These are phyloP conservation scores for Syzygium aromaticum DNA, from an alignment of 345 rosid genomes.

Conservation along the genomic window DNA sequence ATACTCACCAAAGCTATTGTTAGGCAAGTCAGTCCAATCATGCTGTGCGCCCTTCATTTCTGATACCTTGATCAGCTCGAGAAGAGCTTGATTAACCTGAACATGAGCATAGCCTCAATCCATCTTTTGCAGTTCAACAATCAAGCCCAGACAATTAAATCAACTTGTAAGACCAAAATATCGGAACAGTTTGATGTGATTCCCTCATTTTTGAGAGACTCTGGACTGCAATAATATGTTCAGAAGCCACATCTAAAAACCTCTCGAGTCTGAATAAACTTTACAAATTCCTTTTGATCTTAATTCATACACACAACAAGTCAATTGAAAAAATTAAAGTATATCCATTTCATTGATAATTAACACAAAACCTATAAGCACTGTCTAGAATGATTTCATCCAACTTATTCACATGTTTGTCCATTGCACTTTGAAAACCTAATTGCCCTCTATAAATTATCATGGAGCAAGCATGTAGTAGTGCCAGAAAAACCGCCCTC, in stretches of 20 bases:
- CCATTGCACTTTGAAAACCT: neutral
- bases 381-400: neutral
- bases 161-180: neutral
- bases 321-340: neutral
- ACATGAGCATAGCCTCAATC: neutral
- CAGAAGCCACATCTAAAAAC: neutral
- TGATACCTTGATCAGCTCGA: slow-evolving; percentile 51
- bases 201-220: neutral
- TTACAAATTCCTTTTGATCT: neutral
- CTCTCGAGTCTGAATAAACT: neutral
- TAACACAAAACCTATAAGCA: neutral
- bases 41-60: slow-evolving; percentile 37
- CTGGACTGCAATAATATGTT: neutral
- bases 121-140: neutral
- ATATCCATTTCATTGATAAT: neutral
- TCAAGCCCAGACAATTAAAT: neutral
- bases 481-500: neutral
- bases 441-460: too few species aligned
- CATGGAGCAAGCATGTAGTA: neutral
- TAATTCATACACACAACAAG: neutral
- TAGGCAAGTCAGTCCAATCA: slow-evolving; percentile 61
- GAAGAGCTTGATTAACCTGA: slow-evolving; percentile 87
- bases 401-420: neutral
- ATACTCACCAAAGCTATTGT: slow-evolving; percentile 35
- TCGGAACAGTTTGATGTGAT: neutral